Evolutionary conservation across 73 alveolate genomes (phyloP).

Genomic region (Paramecium bursaria): DNA sequence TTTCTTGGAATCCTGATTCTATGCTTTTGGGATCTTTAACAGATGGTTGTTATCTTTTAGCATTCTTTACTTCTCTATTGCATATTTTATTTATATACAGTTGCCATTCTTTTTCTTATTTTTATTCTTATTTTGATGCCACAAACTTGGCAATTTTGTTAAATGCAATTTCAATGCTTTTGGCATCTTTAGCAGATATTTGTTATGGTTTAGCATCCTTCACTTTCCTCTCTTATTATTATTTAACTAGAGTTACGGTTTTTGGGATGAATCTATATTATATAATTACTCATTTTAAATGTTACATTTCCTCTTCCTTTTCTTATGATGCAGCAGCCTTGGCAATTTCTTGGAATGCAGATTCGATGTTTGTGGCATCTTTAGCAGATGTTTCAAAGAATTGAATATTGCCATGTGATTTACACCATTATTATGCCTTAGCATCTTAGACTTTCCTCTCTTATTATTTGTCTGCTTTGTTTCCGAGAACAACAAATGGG

Average conservation of each 20-base stretch:
- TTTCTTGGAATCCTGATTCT: slow-evolving; percentile 87
- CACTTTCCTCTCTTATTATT: background rate
- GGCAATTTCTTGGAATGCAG: slow-evolving; percentile 88
- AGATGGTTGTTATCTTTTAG: too few relatives aligned
- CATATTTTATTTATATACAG: too few relatives aligned
- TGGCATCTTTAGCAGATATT: slow-evolving; percentile 89
- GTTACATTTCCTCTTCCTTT: slow-evolving; percentile 70
- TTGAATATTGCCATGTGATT: slow-evolving; percentile 82
- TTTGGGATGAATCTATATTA: slow-evolving; percentile 41
- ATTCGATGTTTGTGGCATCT: slow-evolving; percentile 88
- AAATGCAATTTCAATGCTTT: slow-evolving; percentile 90
- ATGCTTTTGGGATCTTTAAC: slow-evolving; percentile 89
- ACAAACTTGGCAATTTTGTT: slow-evolving; percentile 87
- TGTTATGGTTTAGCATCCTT: too few relatives aligned
- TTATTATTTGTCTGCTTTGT: slow-evolving; percentile 81
- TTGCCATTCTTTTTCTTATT: too few relatives aligned
- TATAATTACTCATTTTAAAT: too few relatives aligned
- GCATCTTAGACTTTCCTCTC: slow-evolving; percentile 84
- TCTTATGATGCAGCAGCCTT: slow-evolving; percentile 79
- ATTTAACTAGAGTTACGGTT: slow-evolving; percentile 52
- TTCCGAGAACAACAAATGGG: slow-evolving; percentile 98
- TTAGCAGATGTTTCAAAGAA: slow-evolving; percentile 90
- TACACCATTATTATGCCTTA: slow-evolving; percentile 93
- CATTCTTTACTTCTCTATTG: too few relatives aligned
- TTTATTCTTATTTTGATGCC: slow-evolving; percentile 69